These are phyloP conservation scores for Glomus cerebriforme DNA, from an alignment of 192 early-diverging fungal genomes.

Conservation along the genomic window DNA sequence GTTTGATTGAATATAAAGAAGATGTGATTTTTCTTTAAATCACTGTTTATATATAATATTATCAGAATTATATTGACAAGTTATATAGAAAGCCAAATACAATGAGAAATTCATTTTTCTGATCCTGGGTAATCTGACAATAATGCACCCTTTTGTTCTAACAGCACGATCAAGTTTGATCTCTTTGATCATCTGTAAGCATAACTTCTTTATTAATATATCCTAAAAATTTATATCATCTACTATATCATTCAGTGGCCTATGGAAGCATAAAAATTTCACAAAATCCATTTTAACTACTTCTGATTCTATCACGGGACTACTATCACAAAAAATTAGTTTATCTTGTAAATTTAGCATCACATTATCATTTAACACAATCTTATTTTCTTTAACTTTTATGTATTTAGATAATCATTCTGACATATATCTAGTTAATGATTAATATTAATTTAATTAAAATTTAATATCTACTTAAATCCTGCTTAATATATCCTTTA, in stretches of 20 bases:
- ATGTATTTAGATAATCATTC: conserved; percentile 18
- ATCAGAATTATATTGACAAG: not conserved
- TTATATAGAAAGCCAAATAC: conserved; percentile 22
- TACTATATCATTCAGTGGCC: not conserved
- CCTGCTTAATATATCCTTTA: too few species aligned
- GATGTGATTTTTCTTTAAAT: too few species aligned
- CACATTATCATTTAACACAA: too few species aligned
- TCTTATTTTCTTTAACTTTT: conserved; percentile 17
- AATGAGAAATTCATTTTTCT: conserved; percentile 9
- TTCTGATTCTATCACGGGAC: too few species aligned
- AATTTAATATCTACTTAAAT: too few species aligned
- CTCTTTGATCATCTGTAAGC: conserved; percentile 15
- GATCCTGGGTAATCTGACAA: not conserved
- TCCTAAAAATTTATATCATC: conserved; percentile 4
- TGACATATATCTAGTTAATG: conserved; percentile 8
- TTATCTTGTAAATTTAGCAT: too few species aligned
- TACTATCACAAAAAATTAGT: too few species aligned
- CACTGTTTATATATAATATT: too few species aligned
- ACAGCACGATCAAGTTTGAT: conserved; percentile 1
- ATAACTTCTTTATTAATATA: conserved; percentile 22
- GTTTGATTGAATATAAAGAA: too few species aligned
- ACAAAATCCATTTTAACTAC: conserved; percentile 10
- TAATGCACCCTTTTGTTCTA: not conserved
- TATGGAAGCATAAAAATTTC: conserved; percentile 7
- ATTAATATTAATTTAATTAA: too few species aligned